phyloP scores from a whole-genome alignment of 2,329 filamentous ascomycete genomes.

The Aspergillus brasiliensis region DNA sequence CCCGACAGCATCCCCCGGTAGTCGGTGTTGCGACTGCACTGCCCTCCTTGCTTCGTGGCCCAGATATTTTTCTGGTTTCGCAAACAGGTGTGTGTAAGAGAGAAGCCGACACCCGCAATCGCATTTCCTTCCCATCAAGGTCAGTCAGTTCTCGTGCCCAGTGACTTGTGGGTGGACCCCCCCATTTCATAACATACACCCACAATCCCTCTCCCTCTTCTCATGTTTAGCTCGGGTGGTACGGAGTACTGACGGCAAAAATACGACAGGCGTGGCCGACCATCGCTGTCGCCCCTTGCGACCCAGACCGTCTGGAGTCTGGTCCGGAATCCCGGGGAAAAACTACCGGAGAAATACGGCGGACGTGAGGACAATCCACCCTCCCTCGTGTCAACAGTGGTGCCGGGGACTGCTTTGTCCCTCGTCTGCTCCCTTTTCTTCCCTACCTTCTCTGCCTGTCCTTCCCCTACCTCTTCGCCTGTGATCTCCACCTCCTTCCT shows the following conservation, averaged over 20 bases:
- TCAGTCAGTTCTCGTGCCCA: not conserved
- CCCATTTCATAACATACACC: too few relatives aligned
- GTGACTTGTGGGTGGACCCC: conserved; percentile 1
- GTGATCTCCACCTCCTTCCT: not conserved
- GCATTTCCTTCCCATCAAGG: not conserved
- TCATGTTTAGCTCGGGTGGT: not conserved
- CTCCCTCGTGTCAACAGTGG: conserved; percentile 18
- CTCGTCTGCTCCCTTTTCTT: conserved; percentile 4
- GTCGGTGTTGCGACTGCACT: not conserved
- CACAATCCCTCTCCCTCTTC: not conserved
- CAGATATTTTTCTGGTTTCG: too few relatives aligned
- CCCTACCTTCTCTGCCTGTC: not conserved
- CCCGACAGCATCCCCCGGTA: not conserved
- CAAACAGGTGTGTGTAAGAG: not conserved
- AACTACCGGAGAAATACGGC: conserved; percentile 27
- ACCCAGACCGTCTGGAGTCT: conserved; percentile 12
- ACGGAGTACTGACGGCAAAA: conserved; percentile 6
- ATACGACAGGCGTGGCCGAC: conserved; percentile 2
- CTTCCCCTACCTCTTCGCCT: not conserved
- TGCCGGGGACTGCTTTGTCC: conserved; percentile 18
- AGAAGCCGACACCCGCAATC: not conserved
- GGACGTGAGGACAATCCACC: conserved; percentile 16
- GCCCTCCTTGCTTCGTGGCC: not conserved
- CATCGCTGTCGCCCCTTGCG: conserved; percentile 10
- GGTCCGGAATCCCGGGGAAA: conserved; percentile 26